phyloP scores from a whole-genome alignment of 2,329 filamentous ascomycete species.

The Cladosporium sp. region DNA sequence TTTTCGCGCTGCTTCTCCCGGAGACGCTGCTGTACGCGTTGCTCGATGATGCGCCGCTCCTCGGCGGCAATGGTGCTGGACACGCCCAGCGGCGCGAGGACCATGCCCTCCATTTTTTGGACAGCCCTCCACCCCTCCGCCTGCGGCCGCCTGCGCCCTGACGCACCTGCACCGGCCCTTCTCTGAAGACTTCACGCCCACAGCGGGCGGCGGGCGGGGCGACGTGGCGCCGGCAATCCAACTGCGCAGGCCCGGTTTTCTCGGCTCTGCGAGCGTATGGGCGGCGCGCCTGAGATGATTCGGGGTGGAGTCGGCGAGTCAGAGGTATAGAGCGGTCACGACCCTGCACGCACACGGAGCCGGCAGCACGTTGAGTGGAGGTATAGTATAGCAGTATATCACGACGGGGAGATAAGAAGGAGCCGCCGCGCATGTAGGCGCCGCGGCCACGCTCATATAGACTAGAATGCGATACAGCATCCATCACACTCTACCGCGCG shows the following conservation, averaged over 20 bases:
- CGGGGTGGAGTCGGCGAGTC: background rate
- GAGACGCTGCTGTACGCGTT: constrained; percentile 1
- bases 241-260: background rate
- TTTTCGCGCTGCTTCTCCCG: constrained; percentile 3
- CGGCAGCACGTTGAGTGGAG: too few relatives aligned
- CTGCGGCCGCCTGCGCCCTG: background rate
- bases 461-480: too few relatives aligned
- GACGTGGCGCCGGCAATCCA: background rate
- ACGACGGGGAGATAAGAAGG: too few relatives aligned
- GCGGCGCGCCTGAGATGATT: background rate
- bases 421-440: too few relatives aligned
- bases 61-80: constrained; percentile 1
- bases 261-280: background rate
- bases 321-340: too few relatives aligned
- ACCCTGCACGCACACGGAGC: too few relatives aligned
- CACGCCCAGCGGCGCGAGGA: background rate
- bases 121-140: background rate
- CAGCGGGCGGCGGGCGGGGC: background rate
- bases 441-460: too few relatives aligned
- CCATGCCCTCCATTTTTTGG: constrained; percentile 3
- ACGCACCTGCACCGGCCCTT: background rate
- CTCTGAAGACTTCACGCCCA: background rate
- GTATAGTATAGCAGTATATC: too few relatives aligned
- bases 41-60: constrained; percentile 2
- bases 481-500: too few relatives aligned